These are phyloP conservation scores for Ophiosphaerella korrae DNA, from an alignment of 2,329 filamentous ascomycete genomes.

Conservation along the genomic window DNA sequence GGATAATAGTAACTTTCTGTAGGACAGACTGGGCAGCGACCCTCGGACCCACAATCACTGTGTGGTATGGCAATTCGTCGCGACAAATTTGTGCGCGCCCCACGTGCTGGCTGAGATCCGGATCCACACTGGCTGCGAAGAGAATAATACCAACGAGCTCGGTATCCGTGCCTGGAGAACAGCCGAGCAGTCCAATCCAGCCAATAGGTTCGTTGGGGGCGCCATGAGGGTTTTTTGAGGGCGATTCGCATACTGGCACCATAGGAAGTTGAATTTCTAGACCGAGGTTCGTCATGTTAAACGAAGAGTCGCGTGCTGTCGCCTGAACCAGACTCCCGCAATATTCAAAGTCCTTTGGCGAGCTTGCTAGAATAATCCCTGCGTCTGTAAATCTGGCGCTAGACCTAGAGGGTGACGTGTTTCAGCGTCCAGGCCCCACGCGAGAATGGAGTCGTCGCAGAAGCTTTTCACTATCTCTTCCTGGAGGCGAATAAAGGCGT, in stretches of 20 bases:
- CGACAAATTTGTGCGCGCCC: background rate
- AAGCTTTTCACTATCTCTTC: no score
- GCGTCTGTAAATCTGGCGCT: background rate
- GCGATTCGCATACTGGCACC: background rate
- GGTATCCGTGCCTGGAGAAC: no score
- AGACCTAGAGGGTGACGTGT: background rate
- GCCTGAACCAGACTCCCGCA: background rate
- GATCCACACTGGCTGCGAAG: no score
- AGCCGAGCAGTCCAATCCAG: no score
- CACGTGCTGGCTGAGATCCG: background rate
- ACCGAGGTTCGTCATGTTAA: background rate
- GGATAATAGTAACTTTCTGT: background rate
- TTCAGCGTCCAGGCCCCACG: background rate
- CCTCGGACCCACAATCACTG: background rate
- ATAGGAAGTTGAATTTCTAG: constrained; percentile 1
- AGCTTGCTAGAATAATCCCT: background rate
- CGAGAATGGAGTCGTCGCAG: no score
- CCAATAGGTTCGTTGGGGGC: background rate
- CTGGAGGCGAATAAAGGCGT: no score
- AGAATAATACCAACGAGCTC: no score
- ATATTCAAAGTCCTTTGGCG: background rate
- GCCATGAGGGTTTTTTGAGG: background rate
- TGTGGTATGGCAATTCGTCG: background rate
- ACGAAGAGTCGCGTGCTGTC: background rate
- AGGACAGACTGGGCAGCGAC: background rate